phyloP scores from a whole-genome alignment of 495 filamentous ascomycete species.

The Hypoxylon fragiforme region DNA sequence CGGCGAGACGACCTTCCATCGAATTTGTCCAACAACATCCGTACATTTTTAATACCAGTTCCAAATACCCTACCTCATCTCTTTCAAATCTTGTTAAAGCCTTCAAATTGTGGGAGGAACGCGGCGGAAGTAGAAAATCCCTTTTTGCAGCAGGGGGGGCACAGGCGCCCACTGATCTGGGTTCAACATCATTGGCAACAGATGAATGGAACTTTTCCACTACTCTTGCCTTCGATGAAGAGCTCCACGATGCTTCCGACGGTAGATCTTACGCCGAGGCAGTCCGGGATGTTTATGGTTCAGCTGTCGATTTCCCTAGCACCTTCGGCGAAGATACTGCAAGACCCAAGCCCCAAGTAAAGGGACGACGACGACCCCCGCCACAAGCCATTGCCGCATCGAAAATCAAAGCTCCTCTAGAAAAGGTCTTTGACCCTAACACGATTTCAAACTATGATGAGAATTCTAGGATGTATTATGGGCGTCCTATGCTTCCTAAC shows the following conservation, averaged over 20 bases:
- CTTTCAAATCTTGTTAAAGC: constrained; percentile 74
- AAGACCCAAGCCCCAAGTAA: constrained; percentile 40
- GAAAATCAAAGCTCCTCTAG: constrained; percentile 52
- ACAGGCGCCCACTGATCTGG: constrained; percentile 53
- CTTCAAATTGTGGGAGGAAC: constrained; percentile 83
- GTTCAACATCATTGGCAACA: constrained; percentile 45
- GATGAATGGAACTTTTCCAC: constrained; percentile 95
- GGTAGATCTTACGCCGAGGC: constrained; percentile 41
- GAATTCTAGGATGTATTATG: constrained; percentile 57
- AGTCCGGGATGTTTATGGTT: constrained; percentile 56
- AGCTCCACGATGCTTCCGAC: constrained; percentile 49
- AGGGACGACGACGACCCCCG: constrained; percentile 52
- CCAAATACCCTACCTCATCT: constrained; percentile 69
- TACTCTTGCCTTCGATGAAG: constrained; percentile 77
- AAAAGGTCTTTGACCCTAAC: constrained; percentile 61
- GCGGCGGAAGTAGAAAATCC: constrained; percentile 81
- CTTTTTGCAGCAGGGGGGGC: constrained; percentile 79
- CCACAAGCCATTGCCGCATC: constrained; percentile 49
- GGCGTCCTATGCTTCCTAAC: constrained; percentile 40
- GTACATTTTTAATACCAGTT: constrained; percentile 62
- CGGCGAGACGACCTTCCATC: constrained; percentile 71
- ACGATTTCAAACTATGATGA: constrained; percentile 60
- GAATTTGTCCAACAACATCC: constrained; percentile 66
- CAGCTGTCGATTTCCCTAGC: constrained; percentile 46
- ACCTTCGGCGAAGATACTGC: constrained; percentile 49